phyloP scores from a whole-genome alignment of 2,329 filamentous ascomycete genomes.

The Clarireedia monteithiana region DNA sequence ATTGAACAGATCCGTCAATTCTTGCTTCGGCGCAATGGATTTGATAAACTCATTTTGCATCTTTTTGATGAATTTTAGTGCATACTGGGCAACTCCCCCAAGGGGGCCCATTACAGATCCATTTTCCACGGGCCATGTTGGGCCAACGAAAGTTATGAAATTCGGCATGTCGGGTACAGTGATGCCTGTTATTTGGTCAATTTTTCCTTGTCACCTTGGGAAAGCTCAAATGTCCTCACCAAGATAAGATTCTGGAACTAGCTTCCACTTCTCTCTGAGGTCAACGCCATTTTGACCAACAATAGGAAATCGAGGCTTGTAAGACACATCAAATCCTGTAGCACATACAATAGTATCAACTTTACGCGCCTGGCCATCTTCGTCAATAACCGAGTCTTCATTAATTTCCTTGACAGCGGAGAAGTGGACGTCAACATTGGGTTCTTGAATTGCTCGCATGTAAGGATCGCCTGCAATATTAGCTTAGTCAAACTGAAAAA shows the following conservation, averaged over 20 bases:
- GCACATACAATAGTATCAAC: constrained; percentile 33
- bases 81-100: constrained; percentile 16
- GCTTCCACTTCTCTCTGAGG: constrained; percentile 27
- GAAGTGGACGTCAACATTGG: constrained; percentile 44
- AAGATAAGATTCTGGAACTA: constrained; percentile 22
- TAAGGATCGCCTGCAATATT: constrained; percentile 37
- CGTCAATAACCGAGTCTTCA: constrained; percentile 28
- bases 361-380: constrained; percentile 22
- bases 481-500: constrained; percentile 25
- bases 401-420: constrained; percentile 33
- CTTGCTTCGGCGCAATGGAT: constrained; percentile 37
- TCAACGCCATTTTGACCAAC: constrained; percentile 17
- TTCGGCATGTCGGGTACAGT: constrained; percentile 23
- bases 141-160: constrained; percentile 24
- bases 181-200: constrained; percentile 17
- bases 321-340: constrained; percentile 29
- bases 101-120: constrained; percentile 21
- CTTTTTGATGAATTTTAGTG: constrained; percentile 24
- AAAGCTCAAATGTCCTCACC: background rate
- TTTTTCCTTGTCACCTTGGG: background rate
- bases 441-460: constrained; percentile 41
- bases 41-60: constrained; percentile 41
- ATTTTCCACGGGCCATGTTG: constrained; percentile 23
- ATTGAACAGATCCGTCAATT: constrained; percentile 42
- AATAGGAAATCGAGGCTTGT: constrained; percentile 20